These are phyloP conservation scores for Pseudoneurospora amorphoporcata DNA, from an alignment of 495 filamentous ascomycete species.

Conservation along the genomic window DNA sequence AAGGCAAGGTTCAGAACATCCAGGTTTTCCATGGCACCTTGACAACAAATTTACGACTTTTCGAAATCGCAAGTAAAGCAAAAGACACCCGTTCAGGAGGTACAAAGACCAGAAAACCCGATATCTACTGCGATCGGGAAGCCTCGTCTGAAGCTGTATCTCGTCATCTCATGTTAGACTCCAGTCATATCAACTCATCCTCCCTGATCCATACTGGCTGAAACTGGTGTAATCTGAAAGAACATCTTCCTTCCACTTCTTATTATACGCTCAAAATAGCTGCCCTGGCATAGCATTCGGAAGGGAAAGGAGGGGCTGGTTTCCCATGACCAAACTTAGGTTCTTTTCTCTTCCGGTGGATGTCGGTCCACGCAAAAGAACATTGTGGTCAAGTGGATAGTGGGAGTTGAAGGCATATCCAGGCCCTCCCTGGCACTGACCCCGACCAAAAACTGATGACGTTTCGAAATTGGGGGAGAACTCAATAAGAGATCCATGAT, in stretches of 20 bases:
- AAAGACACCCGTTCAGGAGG: neutral
- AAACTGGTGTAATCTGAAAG: neutral
- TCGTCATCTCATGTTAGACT: neutral
- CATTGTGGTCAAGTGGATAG: too few relatives aligned
- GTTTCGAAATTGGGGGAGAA: too few relatives aligned
- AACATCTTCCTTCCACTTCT: neutral
- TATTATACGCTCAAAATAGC: too few relatives aligned
- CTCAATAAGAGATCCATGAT: too few relatives aligned
- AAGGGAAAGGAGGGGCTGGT: neutral
- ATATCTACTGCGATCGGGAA: neutral
- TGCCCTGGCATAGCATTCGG: neutral
- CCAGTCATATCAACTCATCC: neutral
- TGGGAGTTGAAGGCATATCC: too few relatives aligned
- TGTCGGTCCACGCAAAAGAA: too few relatives aligned
- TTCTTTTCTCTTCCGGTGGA: too few relatives aligned
- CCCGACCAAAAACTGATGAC: too few relatives aligned
- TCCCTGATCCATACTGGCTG: neutral
- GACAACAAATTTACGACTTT: neutral
- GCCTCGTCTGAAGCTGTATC: neutral
- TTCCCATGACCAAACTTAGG: too few relatives aligned
- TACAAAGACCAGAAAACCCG: neutral
- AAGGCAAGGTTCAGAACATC: neutral
- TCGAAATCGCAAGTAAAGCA: neutral
- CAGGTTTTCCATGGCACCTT: neutral
- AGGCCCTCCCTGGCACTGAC: too few relatives aligned